Evolutionary conservation across 2,329 filamentous ascomycete genomes (phyloP).

Genomic region (Verticillium longisporum): DNA sequence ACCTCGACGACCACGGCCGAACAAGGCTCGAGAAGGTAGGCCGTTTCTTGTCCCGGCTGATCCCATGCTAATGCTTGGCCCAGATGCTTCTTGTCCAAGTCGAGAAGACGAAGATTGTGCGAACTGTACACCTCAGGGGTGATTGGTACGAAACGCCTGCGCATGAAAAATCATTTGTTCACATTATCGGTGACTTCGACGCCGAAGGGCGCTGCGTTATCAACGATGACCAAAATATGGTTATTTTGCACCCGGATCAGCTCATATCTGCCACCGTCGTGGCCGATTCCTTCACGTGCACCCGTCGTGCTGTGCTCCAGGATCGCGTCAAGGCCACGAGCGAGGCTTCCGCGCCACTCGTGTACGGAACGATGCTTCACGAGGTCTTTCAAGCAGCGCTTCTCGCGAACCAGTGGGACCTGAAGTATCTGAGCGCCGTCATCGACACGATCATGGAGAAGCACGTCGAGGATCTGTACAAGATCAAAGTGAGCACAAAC

Average conservation of each 20-base stretch:
- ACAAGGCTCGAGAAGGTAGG: conserved; percentile 64
- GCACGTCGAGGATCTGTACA: conserved; percentile 84
- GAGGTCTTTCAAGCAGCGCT: conserved; percentile 92
- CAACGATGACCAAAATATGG: conserved; percentile 73
- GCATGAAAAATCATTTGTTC: conserved; percentile 68
- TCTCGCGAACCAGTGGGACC: conserved; percentile 74
- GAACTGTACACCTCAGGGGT: conserved; percentile 69
- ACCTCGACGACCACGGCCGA: conserved; percentile 55
- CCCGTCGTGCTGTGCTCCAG: conserved; percentile 84
- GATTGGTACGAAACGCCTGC: conserved; percentile 83
- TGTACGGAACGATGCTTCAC: conserved; percentile 91
- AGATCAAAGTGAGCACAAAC: conserved; percentile 67
- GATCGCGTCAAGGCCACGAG: conserved; percentile 90
- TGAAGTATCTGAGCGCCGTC: conserved; percentile 55
- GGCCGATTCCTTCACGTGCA: conserved; percentile 91
- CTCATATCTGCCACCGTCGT: conserved; percentile 91
- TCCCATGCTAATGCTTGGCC: conserved; percentile 10
- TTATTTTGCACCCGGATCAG: conserved; percentile 92
- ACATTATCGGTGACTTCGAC: conserved; percentile 77
- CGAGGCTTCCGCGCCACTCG: conserved; percentile 69
- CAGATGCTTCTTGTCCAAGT: conserved; percentile 78
- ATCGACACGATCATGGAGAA: conserved; percentile 65
- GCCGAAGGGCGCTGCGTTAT: conserved; percentile 67
- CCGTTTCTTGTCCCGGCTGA: background rate
- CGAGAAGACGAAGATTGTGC: conserved; percentile 60